Conservation (phyloP, 164 flowering plant species). For the Annona cherimola region DNA sequence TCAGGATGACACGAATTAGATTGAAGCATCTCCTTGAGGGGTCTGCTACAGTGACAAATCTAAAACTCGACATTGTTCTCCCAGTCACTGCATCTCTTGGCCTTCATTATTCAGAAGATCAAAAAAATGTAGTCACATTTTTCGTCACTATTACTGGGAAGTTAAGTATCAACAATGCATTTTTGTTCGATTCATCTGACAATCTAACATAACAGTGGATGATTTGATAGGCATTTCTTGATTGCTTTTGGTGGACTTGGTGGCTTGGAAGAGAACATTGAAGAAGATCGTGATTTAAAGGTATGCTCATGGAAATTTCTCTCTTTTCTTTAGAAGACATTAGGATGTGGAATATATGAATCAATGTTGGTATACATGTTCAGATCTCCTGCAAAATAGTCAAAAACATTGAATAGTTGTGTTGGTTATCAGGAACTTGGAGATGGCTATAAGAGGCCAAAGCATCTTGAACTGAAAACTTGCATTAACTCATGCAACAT, state of each 20-base stretch:
- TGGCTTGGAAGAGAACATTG: slow-evolving; percentile 88
- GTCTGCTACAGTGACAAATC: background rate
- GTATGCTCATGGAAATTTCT: slow-evolving; percentile 23
- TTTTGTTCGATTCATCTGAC: background rate
- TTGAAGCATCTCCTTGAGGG: background rate
- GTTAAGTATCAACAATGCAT: background rate
- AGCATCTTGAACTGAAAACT: no score
- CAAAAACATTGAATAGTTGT: no score
- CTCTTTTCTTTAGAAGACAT: background rate
- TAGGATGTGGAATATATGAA: background rate
- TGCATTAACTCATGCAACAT: no score
- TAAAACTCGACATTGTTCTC: background rate
- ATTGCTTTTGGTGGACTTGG: slow-evolving; percentile 99
- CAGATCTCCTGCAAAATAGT: background rate
- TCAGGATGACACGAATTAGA: slow-evolving; percentile 1
- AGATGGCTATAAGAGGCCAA: no score
- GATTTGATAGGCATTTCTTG: slow-evolving; percentile 62
- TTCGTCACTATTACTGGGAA: background rate
- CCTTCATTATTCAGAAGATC: background rate
- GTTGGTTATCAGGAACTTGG: no score
- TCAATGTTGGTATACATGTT: background rate
- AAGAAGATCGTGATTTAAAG: slow-evolving; percentile 68
- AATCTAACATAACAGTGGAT: background rate
- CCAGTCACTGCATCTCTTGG: background rate
- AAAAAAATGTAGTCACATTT: background rate